Conservation (phyloP, 768 basidiomycete species). For the Suillus americanus region DNA sequence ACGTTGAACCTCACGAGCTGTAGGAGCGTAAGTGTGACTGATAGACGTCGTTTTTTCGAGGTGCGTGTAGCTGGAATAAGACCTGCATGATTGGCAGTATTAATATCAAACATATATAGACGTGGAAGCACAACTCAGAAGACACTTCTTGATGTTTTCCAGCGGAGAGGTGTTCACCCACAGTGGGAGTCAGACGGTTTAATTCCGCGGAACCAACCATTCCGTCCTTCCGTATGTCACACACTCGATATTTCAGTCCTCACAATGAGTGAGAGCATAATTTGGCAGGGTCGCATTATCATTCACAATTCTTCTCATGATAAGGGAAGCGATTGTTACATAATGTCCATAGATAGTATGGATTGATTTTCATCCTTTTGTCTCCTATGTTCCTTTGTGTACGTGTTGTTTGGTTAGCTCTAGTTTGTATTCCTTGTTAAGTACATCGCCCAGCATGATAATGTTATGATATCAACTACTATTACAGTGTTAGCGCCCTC, state of each 20-base stretch:
- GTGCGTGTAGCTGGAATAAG: slow-evolving; percentile 26
- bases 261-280: background rate
- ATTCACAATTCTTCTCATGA: background rate
- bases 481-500: slow-evolving; percentile 8
- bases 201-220: background rate
- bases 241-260: background rate
- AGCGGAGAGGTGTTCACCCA: background rate
- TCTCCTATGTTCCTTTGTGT: slow-evolving; percentile 11
- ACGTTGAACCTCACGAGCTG: slow-evolving; percentile 69
- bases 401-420: slow-evolving; percentile 14
- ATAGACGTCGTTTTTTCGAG: slow-evolving; percentile 69
- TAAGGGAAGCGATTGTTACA: background rate
- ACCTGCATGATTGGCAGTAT: background rate
- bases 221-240: background rate
- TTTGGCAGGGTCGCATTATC: background rate
- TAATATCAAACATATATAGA: slow-evolving; percentile 13
- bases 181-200: background rate
- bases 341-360: background rate
- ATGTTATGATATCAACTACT: background rate
- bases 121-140: slow-evolving; percentile 23
- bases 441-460: background rate
- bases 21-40: slow-evolving; percentile 56
- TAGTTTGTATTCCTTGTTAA: slow-evolving; percentile 1
- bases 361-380: background rate
- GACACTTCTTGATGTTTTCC: background rate